A percentile compares a stretch with the other conserved stretches of the same genome.
phyloP scores from a whole-genome alignment of 495 filamentous ascomycete species.

The Penicillium diatomitis region DNA sequence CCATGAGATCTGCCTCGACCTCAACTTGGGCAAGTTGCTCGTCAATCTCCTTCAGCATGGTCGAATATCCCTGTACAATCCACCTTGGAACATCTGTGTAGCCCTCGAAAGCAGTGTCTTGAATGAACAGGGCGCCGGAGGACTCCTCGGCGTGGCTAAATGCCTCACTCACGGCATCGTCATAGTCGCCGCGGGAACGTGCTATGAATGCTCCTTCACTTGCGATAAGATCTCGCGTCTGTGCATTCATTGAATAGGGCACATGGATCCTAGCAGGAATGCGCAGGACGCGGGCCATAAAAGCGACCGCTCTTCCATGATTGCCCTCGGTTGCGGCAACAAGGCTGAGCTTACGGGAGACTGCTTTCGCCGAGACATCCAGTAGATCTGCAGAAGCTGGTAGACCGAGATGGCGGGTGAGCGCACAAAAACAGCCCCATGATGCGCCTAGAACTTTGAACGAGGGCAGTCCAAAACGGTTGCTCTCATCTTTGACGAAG shows the following conservation, averaged over 20 bases:
- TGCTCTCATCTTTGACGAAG: conserved; percentile 51
- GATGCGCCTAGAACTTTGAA: conserved; percentile 74
- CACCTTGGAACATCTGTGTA: conserved; percentile 57
- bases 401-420: conserved; percentile 34
- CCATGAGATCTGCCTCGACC: conserved; percentile 26
- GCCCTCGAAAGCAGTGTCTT: conserved; percentile 54
- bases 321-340: conserved; percentile 61
- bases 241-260: conserved; percentile 40
- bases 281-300: conserved; percentile 49
- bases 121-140: conserved; percentile 43
- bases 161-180: conserved; percentile 44
- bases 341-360: conserved; percentile 21
- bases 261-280: conserved; percentile 48
- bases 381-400: conserved; percentile 25
- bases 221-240: conserved; percentile 43
- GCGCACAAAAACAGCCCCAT: conserved; percentile 55
- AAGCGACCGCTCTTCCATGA: conserved; percentile 59
- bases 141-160: conserved; percentile 20
- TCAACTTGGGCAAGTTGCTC: conserved; percentile 34
- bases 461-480: conserved; percentile 52
- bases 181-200: conserved; percentile 49
- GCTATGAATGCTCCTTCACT: conserved; percentile 48
- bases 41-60: conserved; percentile 56
- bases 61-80: conserved; percentile 66
- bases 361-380: conserved; percentile 29